Evolutionary conservation across 345 rosid species (phyloP), one percentile per base, ranked within the genome.

Genomic region (Leavenworthia alabamica): DNA sequence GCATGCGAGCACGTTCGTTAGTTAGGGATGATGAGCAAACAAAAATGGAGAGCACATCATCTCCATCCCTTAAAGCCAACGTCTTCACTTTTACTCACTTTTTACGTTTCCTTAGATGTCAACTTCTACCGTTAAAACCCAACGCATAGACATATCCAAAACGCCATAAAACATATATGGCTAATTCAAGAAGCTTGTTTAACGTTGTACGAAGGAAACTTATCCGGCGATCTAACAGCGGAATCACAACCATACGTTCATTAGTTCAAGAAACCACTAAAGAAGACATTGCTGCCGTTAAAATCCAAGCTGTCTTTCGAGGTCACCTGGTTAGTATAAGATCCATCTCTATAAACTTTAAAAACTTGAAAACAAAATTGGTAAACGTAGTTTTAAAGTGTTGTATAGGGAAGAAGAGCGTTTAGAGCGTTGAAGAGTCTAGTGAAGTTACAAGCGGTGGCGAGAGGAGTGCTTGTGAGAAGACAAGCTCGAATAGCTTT

Each of bases 361-460:
- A 58, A 46, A 46, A 37, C 36, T 7, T 45, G 24, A 36, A 33
- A 20, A 14, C 17, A 33, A 37, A 29, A 5, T 8, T 22, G 33
- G 15, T 24, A 2, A 8, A 36, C 41, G 2, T 5, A 37, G n/a
- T 26, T 26, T 0, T 26, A 26, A 26, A 0, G 2, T 45, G 13
- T 44, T 28, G 49, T 74, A n/a, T n/a, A 84, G 92, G 98, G 80
- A 39, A 80, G 95, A 50, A 66, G 86, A 68, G 98, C 98, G 4
- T 79, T 78, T 60, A 61, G 76, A 56, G 95, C 98, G 16, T 75
- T 91, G 33, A 83, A 73, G 73, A 85, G 98, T 80, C 79, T 91
- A 32, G 92, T 88, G 56, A 86, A 86, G 68, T 71, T 91, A 59
- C 98, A 91, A 33, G 96, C 95, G 10, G 56, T 84, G 75, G 95